Evolutionary conservation across 192 early-diverging fungal species (phyloP).

Genomic region (Linderina pennispora): DNA sequence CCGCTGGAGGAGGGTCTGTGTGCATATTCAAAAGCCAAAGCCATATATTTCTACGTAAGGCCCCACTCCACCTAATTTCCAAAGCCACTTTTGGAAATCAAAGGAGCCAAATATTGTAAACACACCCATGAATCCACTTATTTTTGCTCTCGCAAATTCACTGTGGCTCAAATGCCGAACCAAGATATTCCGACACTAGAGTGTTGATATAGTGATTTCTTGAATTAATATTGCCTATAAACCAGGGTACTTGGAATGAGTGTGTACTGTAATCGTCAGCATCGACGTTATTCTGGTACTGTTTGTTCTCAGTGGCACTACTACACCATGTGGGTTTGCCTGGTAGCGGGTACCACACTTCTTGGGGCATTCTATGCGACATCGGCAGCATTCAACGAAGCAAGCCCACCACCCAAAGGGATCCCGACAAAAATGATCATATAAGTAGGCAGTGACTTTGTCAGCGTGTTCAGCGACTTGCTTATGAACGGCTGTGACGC

Average conservation of each 20-base stretch:
- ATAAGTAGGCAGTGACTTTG: conserved; percentile 1
- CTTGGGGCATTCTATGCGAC: not conserved
- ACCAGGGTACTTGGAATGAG: not conserved
- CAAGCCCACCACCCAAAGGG: conserved; percentile 5
- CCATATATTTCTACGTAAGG: too few species aligned
- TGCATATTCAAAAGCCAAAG: too few species aligned
- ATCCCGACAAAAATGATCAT: conserved; percentile 3
- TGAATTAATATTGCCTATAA: too few species aligned
- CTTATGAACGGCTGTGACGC: not conserved
- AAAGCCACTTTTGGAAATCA: too few species aligned
- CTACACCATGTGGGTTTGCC: not conserved
- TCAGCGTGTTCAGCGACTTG: not conserved
- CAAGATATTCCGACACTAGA: too few species aligned
- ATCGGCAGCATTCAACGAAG: conserved; percentile 4
- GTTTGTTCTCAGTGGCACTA: not conserved
- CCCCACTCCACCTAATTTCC: too few species aligned
- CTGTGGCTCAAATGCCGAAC: too few species aligned
- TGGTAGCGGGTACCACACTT: not conserved
- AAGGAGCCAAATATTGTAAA: too few species aligned
- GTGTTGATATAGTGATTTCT: too few species aligned
- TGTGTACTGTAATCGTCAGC: not conserved
- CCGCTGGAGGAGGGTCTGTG: too few species aligned
- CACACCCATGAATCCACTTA: too few species aligned
- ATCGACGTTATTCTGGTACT: not conserved
- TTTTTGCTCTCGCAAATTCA: too few species aligned